Evolutionary conservation across 495 filamentous ascomycete genomes (phyloP).

Genomic region (Lophiostoma macrostomum): DNA sequence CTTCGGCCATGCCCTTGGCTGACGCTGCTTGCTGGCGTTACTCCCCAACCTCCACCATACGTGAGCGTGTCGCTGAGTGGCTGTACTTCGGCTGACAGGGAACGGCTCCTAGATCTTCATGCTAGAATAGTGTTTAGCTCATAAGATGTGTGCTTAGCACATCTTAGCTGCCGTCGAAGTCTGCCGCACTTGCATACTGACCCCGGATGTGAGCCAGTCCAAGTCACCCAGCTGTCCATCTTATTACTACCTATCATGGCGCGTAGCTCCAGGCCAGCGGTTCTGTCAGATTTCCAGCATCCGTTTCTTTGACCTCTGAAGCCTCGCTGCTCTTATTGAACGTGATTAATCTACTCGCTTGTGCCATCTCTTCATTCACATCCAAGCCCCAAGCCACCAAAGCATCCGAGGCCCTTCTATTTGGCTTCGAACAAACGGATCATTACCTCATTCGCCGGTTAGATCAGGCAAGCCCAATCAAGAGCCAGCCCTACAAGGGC

Average conservation of each 20-base stretch:
- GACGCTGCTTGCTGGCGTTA: not conserved
- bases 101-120: not conserved
- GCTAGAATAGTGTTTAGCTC: not conserved
- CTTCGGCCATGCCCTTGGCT: not conserved
- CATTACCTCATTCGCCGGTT: not conserved
- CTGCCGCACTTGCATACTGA: not conserved
- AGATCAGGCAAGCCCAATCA: not conserved
- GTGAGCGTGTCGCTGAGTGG: not conserved
- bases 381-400: not conserved
- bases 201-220: not conserved
- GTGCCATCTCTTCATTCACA: not conserved
- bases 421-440: not conserved
- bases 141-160: not conserved
- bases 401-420: too few species aligned
- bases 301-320: conserved; percentile 5
- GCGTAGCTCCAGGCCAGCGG: conserved; percentile 4
- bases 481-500: not conserved
- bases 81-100: not conserved
- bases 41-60: not conserved
- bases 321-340: not conserved
- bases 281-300: conserved; percentile 1
- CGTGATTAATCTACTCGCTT: not conserved
- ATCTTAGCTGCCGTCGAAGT: conserved; percentile 8
- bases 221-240: not conserved
- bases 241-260: conserved; percentile 2